Conservation (phyloP, 768 basidiomycete genomes). For the Hericium coralloides region DNA sequence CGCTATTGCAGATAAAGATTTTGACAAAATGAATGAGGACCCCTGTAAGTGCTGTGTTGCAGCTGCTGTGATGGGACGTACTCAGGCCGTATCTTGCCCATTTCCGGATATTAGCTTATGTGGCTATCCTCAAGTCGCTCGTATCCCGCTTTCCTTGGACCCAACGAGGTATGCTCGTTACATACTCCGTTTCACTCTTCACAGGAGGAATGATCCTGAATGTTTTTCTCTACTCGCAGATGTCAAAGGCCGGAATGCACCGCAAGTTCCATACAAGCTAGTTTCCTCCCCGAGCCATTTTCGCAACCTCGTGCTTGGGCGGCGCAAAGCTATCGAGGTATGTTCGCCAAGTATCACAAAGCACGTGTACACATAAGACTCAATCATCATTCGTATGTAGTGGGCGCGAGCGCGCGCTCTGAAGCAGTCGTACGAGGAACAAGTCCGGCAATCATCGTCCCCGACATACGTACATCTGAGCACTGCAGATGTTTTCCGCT, state of each 20-base stretch:
- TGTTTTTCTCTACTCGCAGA: slow-evolving; percentile 21
- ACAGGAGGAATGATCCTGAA: neutral
- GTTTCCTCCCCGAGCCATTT: slow-evolving; percentile 27
- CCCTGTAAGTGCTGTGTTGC: neutral
- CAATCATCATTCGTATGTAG: slow-evolving; percentile 17
- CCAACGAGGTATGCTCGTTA: slow-evolving; percentile 24
- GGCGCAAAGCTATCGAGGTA: slow-evolving; percentile 42
- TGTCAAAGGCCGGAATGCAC: slow-evolving; percentile 22
- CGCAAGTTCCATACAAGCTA: slow-evolving; percentile 30
- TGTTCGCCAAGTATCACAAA: slow-evolving; percentile 7
- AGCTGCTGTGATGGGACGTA: neutral
- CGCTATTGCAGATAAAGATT: neutral
- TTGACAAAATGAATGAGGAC: neutral
- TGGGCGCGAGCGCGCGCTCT: slow-evolving; percentile 38
- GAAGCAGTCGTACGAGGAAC: slow-evolving; percentile 26
- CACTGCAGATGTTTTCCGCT: slow-evolving; percentile 34
- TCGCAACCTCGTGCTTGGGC: slow-evolving; percentile 28
- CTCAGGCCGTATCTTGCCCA: neutral
- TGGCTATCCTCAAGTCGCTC: slow-evolving; percentile 24
- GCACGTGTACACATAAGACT: neutral
- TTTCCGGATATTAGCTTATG: slow-evolving; percentile 21
- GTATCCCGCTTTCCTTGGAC: slow-evolving; percentile 37
- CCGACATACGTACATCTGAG: slow-evolving; percentile 22
- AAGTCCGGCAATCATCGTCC: slow-evolving; percentile 15
- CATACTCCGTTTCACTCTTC: neutral